Base-by-base conservation (phyloP, 2,329 filamentous ascomycete species). In the Phialophora tarda region DNA sequence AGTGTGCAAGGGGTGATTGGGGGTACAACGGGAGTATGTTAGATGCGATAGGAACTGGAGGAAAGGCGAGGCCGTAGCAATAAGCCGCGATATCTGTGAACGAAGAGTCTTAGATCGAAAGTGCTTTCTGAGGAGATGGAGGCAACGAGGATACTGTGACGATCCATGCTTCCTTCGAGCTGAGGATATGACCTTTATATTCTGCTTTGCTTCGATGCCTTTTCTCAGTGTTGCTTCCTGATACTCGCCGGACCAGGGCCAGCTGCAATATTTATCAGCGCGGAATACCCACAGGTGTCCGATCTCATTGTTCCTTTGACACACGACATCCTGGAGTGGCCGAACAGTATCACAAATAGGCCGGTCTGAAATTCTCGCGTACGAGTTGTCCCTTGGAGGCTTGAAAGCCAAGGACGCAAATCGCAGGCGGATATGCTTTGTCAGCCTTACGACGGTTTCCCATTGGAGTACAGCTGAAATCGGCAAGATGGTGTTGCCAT, bases 401-500 rank as follows among this genome's bases (percentile, higher is more conserved):
- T 41, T 30, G 8, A 6, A 50, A n/a, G 47, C 44, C 59, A 61
- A 54, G 47, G 14, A 38, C 41, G 48, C 59, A 14, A 59, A 59
- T 26, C 23, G 24, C 24, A 59, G 1, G 30, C 47, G 21, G 21
- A 28, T 4, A 32, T 17, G 50, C 60, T 62, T 62, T 62, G 60
- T 62, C 50, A 62, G 60, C 60, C 50, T 30, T 2, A 6, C 23
- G 2, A 32, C 41, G 17, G 23, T 14, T 12, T 14, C 21, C 34
- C 30, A 65, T 60, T 65, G 57, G 63, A 47, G 12, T n/a, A 47
- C 28, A 51, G 21, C 63, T 50, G n/a, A 6, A 65, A 30, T 50
- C 41, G 63, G 63, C 38, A 65, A 47, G 32, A 50, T 23, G 63
- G n/a, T 23, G 48, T 60, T 65, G 57, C 63, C 63, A 34, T 17